Conservation (phyloP, 371 early-diverging fungal species). For the Saksenaea oblongispora region DNA sequence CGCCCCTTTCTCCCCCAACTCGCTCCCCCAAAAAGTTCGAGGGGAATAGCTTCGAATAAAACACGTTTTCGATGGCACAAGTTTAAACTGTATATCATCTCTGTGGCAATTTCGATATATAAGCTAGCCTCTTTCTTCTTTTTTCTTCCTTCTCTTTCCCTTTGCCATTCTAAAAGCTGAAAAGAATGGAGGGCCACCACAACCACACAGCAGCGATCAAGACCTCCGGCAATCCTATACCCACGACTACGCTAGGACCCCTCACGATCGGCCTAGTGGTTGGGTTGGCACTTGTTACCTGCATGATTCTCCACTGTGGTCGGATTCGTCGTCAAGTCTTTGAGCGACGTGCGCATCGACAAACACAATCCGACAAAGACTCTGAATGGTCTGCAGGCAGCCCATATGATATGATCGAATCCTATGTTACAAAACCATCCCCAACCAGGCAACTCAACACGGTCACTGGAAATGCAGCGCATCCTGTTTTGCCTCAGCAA, state of each 20-base stretch:
- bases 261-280: conserved; percentile 27
- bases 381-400: not conserved
- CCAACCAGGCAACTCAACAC: not conserved
- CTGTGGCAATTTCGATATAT: not conserved
- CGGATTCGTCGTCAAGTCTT: conserved; percentile 25
- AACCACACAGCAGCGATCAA: not conserved
- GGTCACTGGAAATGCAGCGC: not conserved
- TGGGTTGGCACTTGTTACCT: conserved; percentile 30
- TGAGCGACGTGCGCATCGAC: conserved; percentile 10
- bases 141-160: not conserved
- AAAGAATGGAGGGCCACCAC: no score
- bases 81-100: no score
- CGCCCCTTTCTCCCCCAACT: no score
- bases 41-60: no score
- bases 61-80: no score
- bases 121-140: not conserved
- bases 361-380: not conserved
- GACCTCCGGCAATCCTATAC: conserved; percentile 11
- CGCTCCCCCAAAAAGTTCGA: no score
- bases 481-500: not conserved
- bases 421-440: not conserved
- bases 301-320: conserved; percentile 35
- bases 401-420: not conserved
- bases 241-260: conserved; percentile 33
- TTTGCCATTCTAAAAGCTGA: not conserved